A percentile compares a stretch with the other conserved stretches of the same genome.
Evolutionary conservation across 805 yeast genomes (phyloP).

Genomic region (Starmerella apicola): DNA sequence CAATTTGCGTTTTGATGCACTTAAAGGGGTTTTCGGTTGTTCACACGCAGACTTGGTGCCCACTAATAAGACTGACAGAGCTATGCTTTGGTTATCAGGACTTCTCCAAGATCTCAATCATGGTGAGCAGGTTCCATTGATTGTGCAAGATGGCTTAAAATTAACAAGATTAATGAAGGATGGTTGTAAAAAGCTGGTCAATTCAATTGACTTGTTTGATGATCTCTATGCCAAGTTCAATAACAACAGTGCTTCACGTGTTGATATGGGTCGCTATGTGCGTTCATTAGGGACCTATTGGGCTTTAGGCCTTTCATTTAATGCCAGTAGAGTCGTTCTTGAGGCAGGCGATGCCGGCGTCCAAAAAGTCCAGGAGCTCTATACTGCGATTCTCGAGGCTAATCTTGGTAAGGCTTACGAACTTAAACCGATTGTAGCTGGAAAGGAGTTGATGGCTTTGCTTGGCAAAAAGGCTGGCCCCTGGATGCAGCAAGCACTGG

Average conservation of each 20-base stretch:
- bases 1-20: background rate
- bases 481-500: conserved; percentile 57
- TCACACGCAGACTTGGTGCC: conserved; percentile 1
- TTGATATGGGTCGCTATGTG: conserved; percentile 49
- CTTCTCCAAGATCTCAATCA: conserved; percentile 35
- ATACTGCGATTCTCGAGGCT: conserved; percentile 24
- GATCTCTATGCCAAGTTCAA: conserved; percentile 25
- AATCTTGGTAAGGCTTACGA: conserved; percentile 34
- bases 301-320: conserved; percentile 32
- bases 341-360: conserved; percentile 24
- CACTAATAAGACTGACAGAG: conserved; percentile 8
- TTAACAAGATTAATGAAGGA: conserved; percentile 36
- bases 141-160: conserved; percentile 58
- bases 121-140: conserved; percentile 35
- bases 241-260: background rate
- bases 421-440: conserved; percentile 54
- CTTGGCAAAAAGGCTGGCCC: conserved; percentile 63
- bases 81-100: conserved; percentile 36
- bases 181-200: conserved; percentile 39
- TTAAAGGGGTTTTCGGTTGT: background rate
- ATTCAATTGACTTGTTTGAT: conserved; percentile 4
- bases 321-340: conserved; percentile 17
- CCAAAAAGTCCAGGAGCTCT: conserved; percentile 24
- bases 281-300: conserved; percentile 44
- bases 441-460: conserved; percentile 48